phyloP scores from a whole-genome alignment of 441 rosid genomes.

The Erodium moschatum region DNA sequence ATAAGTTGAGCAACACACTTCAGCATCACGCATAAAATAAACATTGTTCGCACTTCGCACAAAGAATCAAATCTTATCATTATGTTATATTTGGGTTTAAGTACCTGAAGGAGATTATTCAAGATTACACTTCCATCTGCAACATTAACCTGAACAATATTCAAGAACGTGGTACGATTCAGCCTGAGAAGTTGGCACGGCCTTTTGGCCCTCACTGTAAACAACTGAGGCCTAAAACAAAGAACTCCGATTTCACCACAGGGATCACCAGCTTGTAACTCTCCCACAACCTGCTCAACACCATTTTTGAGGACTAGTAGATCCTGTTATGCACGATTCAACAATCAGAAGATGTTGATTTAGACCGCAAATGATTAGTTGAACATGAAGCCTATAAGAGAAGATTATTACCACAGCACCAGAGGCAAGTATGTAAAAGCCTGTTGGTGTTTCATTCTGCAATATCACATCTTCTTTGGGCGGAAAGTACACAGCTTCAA shows the following conservation, averaged over 20 bases:
- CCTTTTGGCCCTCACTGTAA: conserved; percentile 73
- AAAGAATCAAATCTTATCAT: background rate
- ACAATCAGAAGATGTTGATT: conserved; percentile 16
- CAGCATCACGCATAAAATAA: background rate
- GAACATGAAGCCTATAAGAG: background rate
- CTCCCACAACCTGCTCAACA: conserved; percentile 59
- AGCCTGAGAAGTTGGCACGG: conserved; percentile 74
- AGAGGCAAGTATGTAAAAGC: conserved; percentile 65
- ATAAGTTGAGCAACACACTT: too few species aligned
- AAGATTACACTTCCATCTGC: conserved; percentile 84
- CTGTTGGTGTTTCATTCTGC: conserved; percentile 90
- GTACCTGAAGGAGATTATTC: conserved; percentile 83
- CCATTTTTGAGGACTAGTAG: conserved; percentile 41
- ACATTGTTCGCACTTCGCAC: background rate
- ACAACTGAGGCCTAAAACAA: conserved; percentile 75
- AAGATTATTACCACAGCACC: conserved; percentile 57
- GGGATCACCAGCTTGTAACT: conserved; percentile 57
- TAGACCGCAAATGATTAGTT: background rate
- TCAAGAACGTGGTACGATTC: conserved; percentile 67
- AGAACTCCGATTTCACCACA: conserved; percentile 76
- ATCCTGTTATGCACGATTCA: conserved; percentile 36
- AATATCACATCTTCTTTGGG: conserved; percentile 86
- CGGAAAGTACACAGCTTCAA: conserved; percentile 86
- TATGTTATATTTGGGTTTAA: background rate
- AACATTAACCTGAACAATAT: conserved; percentile 67